Evolutionary conservation across 345 rosid genomes (phyloP).

Genomic region (Gossypium sturtianum): DNA sequence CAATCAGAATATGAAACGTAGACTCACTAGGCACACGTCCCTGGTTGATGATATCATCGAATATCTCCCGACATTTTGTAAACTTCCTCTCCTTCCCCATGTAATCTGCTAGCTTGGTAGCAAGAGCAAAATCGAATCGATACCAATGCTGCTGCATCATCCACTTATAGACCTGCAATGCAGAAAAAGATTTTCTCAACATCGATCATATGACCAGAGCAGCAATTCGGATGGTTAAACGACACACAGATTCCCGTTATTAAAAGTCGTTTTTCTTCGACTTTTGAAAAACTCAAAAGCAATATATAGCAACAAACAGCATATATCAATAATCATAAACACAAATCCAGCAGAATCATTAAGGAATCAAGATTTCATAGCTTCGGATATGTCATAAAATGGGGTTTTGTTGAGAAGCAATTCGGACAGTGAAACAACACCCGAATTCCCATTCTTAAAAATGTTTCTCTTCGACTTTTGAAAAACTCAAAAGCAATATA

Average conservation of each 20-base stretch:
- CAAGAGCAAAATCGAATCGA: conserved; percentile 74
- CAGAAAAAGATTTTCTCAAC: neutral
- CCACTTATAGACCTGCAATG: conserved; percentile 82
- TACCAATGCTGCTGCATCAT: conserved; percentile 86
- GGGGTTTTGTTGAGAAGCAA: neutral
- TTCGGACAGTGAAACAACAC: neutral
- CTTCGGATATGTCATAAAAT: neutral
- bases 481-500: neutral
- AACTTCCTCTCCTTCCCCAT: conserved; percentile 77
- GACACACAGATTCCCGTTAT: neutral
- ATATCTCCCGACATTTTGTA: conserved; percentile 70
- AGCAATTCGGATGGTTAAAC: neutral
- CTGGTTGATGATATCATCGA: conserved; percentile 74
- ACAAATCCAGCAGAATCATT: neutral
- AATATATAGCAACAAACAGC: neutral
- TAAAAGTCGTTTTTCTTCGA: neutral
- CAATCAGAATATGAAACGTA: conserved; percentile 70
- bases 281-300: neutral
- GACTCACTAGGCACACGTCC: conserved; percentile 89
- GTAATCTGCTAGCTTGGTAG: conserved; percentile 82
- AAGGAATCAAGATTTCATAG: neutral
- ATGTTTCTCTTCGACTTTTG: neutral
- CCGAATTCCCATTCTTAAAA: neutral
- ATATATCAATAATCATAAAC: neutral
- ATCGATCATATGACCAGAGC: neutral